These are phyloP conservation scores for Penicillium atrosanguineum DNA, from an alignment of 495 filamentous ascomycete species.

Conservation along the genomic window DNA sequence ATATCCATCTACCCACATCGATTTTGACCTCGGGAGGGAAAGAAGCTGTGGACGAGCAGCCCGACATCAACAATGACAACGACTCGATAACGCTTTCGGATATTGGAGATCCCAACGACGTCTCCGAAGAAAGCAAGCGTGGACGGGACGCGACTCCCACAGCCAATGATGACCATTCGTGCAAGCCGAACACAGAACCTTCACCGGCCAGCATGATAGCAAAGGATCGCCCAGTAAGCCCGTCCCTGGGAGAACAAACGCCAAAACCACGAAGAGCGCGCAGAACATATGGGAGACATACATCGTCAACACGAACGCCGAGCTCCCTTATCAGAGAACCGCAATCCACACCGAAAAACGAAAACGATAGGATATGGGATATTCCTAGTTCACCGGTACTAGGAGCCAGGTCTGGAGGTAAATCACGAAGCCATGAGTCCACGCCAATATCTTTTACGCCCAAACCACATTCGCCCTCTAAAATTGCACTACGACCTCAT, in stretches of 20 bases:
- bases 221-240: not conserved
- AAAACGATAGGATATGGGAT: slow-evolving; percentile 21
- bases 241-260: not conserved
- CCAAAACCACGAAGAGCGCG: slow-evolving; percentile 5
- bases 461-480: not conserved
- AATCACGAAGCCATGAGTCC: slow-evolving; percentile 6
- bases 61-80: not conserved
- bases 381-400: slow-evolving; percentile 17
- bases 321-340: not conserved
- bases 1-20: slow-evolving; percentile 16
- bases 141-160: not conserved
- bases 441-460: slow-evolving; percentile 9
- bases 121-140: not conserved
- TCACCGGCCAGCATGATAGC: not conserved
- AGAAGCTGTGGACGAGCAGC: not conserved
- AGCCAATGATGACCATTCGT: not conserved
- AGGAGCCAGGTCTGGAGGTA: slow-evolving; percentile 1
- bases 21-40: not conserved
- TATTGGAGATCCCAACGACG: not conserved
- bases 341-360: not conserved
- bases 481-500: not conserved
- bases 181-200: not conserved
- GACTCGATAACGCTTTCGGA: slow-evolving; percentile 7
- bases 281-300: slow-evolving; percentile 14
- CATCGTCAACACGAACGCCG: slow-evolving; percentile 9